Evolutionary conservation across 176 grass and related monocot species (phyloP).

Genomic region (Alloteropsis semialata): DNA sequence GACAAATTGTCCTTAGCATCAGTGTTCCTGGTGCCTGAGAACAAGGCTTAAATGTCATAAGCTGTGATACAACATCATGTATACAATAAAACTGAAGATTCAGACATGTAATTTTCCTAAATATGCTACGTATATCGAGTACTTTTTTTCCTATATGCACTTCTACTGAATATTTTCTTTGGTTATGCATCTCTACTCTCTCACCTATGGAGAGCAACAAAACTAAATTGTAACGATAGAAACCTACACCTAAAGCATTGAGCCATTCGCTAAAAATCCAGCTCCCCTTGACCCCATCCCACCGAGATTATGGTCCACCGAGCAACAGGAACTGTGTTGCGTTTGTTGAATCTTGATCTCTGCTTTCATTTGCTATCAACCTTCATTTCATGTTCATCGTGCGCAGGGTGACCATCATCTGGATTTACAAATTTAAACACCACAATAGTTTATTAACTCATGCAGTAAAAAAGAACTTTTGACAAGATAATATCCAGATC

Average conservation of each 20-base stretch:
- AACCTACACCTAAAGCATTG: background rate
- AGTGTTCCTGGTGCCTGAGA: background rate
- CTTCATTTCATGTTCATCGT: constrained; percentile 24
- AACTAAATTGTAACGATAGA: background rate
- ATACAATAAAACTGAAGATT: background rate
- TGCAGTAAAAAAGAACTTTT: background rate
- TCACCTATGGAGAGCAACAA: background rate
- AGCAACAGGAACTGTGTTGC: background rate
- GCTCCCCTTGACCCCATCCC: background rate
- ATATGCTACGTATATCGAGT: background rate
- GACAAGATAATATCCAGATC: background rate
- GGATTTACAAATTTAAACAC: constrained; percentile 14
- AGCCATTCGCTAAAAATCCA: background rate
- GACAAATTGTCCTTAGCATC: background rate
- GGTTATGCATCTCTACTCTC: background rate
- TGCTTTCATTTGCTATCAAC: constrained; percentile 20
- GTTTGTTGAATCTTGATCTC: background rate
- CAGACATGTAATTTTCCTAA: background rate
- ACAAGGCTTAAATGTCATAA: background rate
- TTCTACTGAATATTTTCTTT: background rate
- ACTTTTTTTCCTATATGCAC: background rate
- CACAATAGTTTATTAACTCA: constrained; percentile 1
- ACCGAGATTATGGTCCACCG: background rate
- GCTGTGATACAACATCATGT: background rate
- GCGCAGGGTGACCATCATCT: constrained; percentile 19